Percentiles rank a stretch among this genome's conserved stretches.
phyloP scores from a whole-genome alignment of 2,329 filamentous ascomycete species.

The Fusarium sp. region DNA sequence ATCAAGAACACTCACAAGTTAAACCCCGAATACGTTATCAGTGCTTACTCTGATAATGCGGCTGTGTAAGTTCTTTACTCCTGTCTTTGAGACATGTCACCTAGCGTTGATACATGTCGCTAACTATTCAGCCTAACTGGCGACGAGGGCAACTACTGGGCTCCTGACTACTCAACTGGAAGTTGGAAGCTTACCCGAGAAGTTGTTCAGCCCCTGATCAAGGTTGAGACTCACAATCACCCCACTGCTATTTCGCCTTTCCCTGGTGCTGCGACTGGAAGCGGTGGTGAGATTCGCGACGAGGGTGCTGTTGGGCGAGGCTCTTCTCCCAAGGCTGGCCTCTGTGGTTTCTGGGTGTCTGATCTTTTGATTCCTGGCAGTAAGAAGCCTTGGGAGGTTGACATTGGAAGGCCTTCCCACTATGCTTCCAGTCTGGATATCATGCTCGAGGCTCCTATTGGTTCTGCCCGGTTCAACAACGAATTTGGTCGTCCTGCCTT shows the following conservation, averaged over 20 bases:
- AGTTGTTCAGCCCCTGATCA: conserved; percentile 87
- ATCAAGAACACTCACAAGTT: conserved; percentile 94
- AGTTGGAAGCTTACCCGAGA: conserved; percentile 92
- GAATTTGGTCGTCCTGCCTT: conserved; percentile 95
- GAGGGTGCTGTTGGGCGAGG: conserved; percentile 95
- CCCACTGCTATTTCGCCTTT: conserved; percentile 96
- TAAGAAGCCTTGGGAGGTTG: conserved; percentile 89
- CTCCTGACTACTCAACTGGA: conserved; percentile 87
- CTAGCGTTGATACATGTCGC: not conserved
- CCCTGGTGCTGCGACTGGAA: conserved; percentile 93
- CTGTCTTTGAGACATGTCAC: not conserved
- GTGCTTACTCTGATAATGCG: conserved; percentile 97
- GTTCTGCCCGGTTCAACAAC: conserved; percentile 96
- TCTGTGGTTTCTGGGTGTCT: conserved; percentile 95
- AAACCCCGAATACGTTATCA: conserved; percentile 87
- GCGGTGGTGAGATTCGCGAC: conserved; percentile 95
- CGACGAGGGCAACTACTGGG: conserved; percentile 75
- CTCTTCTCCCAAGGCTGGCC: conserved; percentile 91
- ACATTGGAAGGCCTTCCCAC: conserved; percentile 90
- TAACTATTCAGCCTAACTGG: conserved; percentile 52
- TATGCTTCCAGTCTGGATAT: conserved; percentile 96
- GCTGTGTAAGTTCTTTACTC: conserved; percentile 73
- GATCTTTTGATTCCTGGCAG: conserved; percentile 91
- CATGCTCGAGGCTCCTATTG: conserved; percentile 97
- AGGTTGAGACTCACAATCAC: conserved; percentile 99